These are phyloP conservation scores for Hanseniaspora sp. DNA, from an alignment of 1,139 yeast species.

Conservation along the genomic window DNA sequence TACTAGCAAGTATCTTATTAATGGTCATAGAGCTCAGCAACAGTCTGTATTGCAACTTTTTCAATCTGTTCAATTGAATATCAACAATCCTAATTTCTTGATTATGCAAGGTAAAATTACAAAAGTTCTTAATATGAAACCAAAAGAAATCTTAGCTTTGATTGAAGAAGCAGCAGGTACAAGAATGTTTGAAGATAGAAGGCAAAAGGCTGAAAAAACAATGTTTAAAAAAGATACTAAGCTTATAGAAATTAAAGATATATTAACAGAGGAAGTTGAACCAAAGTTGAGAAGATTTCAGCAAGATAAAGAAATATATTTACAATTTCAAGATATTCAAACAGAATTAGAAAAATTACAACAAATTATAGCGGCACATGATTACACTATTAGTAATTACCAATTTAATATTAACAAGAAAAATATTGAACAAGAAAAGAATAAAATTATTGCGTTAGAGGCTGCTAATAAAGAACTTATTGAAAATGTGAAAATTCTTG, in stretches of 20 bases:
- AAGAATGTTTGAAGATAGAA: conserved; percentile 83
- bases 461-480: background rate
- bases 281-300: conserved; percentile 79
- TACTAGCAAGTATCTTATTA: conserved; percentile 78
- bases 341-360: conserved; percentile 67
- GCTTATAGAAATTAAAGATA: conserved; percentile 59
- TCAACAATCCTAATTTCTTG: conserved; percentile 90
- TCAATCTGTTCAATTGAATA: conserved; percentile 89
- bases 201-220: conserved; percentile 83
- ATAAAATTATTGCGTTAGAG: conserved; percentile 17
- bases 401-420: conserved; percentile 35
- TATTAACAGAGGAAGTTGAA: conserved; percentile 77
- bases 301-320: conserved; percentile 65
- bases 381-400: conserved; percentile 41
- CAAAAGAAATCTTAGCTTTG: conserved; percentile 73
- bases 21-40: conserved; percentile 95
- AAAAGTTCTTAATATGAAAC: conserved; percentile 92
- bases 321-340: conserved; percentile 79
- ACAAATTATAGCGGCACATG: conserved; percentile 68
- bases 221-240: conserved; percentile 85
- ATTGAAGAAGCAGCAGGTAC: conserved; percentile 99
- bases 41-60: conserved; percentile 81
- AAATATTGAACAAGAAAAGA: conserved; percentile 28
- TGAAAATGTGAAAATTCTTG: background rate
- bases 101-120: conserved; percentile 99